Conservation (phyloP, 1,139 yeast species). For the Yamadazyma jaroonii region DNA sequence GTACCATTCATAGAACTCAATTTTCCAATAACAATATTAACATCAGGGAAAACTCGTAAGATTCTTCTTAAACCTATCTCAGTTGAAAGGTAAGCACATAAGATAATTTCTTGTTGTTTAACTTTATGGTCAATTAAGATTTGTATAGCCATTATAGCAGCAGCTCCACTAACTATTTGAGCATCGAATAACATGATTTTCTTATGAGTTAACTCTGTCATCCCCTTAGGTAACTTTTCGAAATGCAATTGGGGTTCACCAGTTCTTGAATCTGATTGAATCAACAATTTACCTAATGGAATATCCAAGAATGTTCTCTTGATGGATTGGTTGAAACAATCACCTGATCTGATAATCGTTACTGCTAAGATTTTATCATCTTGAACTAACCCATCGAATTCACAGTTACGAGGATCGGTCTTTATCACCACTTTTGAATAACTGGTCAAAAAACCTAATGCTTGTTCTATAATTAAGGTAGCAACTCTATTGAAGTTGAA, state of each 20-base stretch:
- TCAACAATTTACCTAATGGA: slow-evolving; percentile 75
- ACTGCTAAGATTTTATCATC: slow-evolving; percentile 63
- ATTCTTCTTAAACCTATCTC: slow-evolving; percentile 79
- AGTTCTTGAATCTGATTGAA: slow-evolving; percentile 82
- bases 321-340: slow-evolving; percentile 79
- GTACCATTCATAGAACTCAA: slow-evolving; percentile 43
- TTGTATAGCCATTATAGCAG: slow-evolving; percentile 91
- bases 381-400: slow-evolving; percentile 38
- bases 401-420: slow-evolving; percentile 41
- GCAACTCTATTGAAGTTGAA: slow-evolving; percentile 85
- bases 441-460: slow-evolving; percentile 48
- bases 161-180: slow-evolving; percentile 89
- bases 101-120: slow-evolving; percentile 56
- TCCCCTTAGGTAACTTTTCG: slow-evolving; percentile 48
- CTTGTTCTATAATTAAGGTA: slow-evolving; percentile 61
- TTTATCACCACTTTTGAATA: slow-evolving; percentile 28
- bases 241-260: slow-evolving; percentile 94
- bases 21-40: slow-evolving; percentile 68
- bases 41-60: slow-evolving; percentile 66
- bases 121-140: slow-evolving; percentile 82
- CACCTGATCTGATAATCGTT: slow-evolving; percentile 86
- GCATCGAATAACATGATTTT: slow-evolving; percentile 77
- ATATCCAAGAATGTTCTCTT: slow-evolving; percentile 75
- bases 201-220: slow-evolving; percentile 30
- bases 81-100: slow-evolving; percentile 74